Evolutionary conservation across 768 basidiomycete genomes (phyloP), one percentile per base, ranked within the genome.

Genomic region (Pleurotus platypus): DNA sequence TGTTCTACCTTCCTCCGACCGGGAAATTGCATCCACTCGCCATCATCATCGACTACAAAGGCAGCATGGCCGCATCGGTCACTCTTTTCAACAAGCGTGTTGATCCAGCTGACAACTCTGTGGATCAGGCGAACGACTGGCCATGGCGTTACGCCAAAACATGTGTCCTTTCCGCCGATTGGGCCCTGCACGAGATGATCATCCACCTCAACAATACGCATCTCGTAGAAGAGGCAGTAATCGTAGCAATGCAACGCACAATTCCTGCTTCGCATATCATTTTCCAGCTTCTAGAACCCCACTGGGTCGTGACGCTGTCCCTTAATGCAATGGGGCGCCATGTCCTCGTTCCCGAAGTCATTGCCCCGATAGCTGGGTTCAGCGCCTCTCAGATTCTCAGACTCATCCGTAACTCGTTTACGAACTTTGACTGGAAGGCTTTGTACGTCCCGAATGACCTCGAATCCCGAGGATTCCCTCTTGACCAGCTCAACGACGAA

Each of bases 81-180:
- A 64, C 64, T 22, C 67, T 69, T 47, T 66, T 70, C 63, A 70
- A 70, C 55, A 60, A 59, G 22, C 63, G 69, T 30, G 39, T 60
- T 20, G 22, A 48, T 22, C 39, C 61, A 1, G 62, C 63, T 4
- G 45, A 37, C 13, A 45, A 49, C 18, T 26, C 38, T 4, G 49
- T 46, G 3, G 55, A 60, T 49, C 61, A 69, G 49, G 51, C 48
- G 4, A 26, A 11, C 9, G 69, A 70, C 45, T 70, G 69, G 69
- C 69, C 69, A 0, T 70, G 69, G 69, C 66, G 69, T 13, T 69
- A 69, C 40, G 69, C 69, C 8, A 70, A 70, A 57, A 68, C 60
- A 58, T 69, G 67, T 46, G 60, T 57, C n/a, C 66, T 66, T 43
- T 62, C 64, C 1, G 65, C 67, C 11, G 69, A 70, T 58, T 70